phyloP scores from a whole-genome alignment of 2,329 filamentous ascomycete species.

The Teratosphaeria nubilosa region DNA sequence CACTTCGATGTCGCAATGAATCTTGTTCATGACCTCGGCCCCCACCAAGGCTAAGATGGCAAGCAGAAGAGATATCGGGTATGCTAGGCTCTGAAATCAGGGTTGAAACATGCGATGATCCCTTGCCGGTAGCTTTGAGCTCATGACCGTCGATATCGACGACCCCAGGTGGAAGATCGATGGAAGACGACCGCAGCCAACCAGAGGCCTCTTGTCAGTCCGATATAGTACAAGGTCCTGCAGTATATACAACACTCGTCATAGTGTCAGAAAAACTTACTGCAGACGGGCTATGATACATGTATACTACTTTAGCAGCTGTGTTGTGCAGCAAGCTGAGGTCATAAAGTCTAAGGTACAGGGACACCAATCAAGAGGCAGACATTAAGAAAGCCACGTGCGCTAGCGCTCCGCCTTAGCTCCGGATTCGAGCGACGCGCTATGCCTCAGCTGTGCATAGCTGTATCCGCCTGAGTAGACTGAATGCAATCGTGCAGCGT shows the following conservation, averaged over 20 bases:
- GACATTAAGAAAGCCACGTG: background rate
- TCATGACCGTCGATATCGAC: no score
- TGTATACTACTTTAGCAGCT: background rate
- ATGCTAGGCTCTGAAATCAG: no score
- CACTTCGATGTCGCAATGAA: background rate
- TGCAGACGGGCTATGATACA: background rate
- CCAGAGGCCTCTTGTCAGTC: background rate
- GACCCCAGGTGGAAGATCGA: no score
- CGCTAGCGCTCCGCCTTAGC: background rate
- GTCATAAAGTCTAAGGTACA: background rate
- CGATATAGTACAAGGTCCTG: background rate
- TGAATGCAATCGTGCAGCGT: background rate
- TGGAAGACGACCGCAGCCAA: background rate
- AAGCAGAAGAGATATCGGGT: no score
- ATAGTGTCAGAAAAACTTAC: background rate
- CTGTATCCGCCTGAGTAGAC: background rate
- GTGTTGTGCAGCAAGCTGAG: background rate
- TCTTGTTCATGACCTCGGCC: no score
- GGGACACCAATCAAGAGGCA: background rate
- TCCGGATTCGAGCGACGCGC: background rate
- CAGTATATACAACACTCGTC: background rate
- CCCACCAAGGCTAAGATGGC: no score
- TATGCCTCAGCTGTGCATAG: background rate
- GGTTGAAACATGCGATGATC: no score
- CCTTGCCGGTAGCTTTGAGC: no score